phyloP scores from a whole-genome alignment of 352 stramenopile species.

The Halophytophthora batemanensis region DNA sequence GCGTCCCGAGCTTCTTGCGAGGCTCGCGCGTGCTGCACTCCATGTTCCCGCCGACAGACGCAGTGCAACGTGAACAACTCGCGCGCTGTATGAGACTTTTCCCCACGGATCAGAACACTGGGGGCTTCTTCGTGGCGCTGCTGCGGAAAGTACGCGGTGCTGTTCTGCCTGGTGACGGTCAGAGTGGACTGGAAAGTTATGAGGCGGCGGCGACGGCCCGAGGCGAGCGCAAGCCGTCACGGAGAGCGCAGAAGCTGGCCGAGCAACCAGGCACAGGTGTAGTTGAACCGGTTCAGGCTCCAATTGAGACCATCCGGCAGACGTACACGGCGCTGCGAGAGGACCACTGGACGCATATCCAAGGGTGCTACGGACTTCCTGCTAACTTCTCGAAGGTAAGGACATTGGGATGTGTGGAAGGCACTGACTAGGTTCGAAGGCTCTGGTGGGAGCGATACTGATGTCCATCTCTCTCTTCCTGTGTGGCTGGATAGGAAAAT shows the following conservation, averaged over 20 bases:
- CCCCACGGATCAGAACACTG: constrained; percentile 97
- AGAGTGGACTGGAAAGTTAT: constrained; percentile 43
- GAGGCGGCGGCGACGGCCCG: constrained; percentile 34
- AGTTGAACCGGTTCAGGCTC: constrained; percentile 11
- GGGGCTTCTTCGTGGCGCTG: constrained; percentile 97
- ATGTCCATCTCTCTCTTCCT: not conserved
- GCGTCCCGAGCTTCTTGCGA: constrained; percentile 48
- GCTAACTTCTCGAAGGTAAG: constrained; percentile 54
- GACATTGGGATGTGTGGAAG: not conserved
- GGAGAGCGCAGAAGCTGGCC: constrained; percentile 10
- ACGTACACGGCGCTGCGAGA: constrained; percentile 47
- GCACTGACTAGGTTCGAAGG: too few species aligned
- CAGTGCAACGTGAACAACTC: constrained; percentile 46
- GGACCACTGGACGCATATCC: constrained; percentile 58
- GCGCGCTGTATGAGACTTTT: constrained; percentile 85
- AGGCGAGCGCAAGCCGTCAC: constrained; percentile 18
- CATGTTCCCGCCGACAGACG: constrained; percentile 81
- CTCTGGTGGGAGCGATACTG: not conserved
- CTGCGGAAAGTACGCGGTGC: constrained; percentile 69
- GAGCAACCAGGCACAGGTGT: not conserved
- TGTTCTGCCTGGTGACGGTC: constrained; percentile 26
- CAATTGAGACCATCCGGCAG: constrained; percentile 27
- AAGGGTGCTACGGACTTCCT: constrained; percentile 61
- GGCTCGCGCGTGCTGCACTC: constrained; percentile 60
- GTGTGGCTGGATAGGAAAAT: constrained; percentile 32